Conservation (phyloP, 768 basidiomycete genomes). For the Tubosaeta sp. region DNA sequence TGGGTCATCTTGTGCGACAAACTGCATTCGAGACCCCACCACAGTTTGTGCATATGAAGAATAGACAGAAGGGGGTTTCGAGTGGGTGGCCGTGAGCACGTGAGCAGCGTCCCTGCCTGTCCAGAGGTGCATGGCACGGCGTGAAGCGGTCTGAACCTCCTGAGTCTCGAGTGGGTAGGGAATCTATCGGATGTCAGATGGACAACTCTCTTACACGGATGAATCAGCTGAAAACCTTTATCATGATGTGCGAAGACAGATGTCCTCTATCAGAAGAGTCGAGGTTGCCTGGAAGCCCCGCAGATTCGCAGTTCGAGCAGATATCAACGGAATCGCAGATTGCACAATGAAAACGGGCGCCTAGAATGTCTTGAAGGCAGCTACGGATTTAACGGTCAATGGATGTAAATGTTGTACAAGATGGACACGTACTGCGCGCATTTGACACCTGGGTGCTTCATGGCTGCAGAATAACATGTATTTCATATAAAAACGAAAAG, state of each 20-base stretch:
- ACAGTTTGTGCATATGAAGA: conserved; percentile 67
- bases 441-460: conserved; percentile 76
- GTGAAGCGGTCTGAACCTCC: conserved; percentile 73
- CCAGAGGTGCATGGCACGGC: conserved; percentile 73
- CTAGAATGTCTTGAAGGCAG: conserved; percentile 85
- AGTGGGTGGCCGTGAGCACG: conserved; percentile 44
- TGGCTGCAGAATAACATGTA: conserved; percentile 38
- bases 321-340: conserved; percentile 84
- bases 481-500: conserved; percentile 1
- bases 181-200: conserved; percentile 48
- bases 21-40: conserved; percentile 46
- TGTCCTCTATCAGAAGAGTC: conserved; percentile 77
- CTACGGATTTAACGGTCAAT: conserved; percentile 35
- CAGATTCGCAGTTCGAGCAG: conserved; percentile 83
- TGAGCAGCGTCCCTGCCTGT: conserved; percentile 67
- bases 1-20: conserved; percentile 27
- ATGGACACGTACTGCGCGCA: conserved; percentile 71
- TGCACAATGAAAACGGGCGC: conserved; percentile 90
- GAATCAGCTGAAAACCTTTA: conserved; percentile 59
- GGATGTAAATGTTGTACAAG: background rate
- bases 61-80: conserved; percentile 54
- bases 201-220: background rate
- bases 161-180: conserved; percentile 74
- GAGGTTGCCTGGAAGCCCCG: conserved; percentile 78
- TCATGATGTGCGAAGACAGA: conserved; percentile 84